Evolutionary conservation across 352 stramenopile genomes (phyloP), one percentile per base, ranked within the genome.

Genomic region (Globisporangium camurandrum): DNA sequence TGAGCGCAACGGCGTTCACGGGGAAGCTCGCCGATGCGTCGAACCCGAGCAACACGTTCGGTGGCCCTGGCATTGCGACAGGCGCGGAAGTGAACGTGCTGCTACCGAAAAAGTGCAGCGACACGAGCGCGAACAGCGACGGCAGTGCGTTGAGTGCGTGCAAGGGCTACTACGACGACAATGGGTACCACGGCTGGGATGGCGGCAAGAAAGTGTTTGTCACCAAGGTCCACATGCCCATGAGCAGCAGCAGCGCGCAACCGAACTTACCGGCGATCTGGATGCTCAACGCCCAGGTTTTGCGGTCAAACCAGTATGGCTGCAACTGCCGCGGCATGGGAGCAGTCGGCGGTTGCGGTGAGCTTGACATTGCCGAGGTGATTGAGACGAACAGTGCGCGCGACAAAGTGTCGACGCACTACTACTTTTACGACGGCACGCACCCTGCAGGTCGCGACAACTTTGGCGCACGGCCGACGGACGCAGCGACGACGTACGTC

Each of bases 41-140:
- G 11, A 57, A 81, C 54, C 59, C 69, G 34, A 63, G 52, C 5
- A 57, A 69, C 22, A 55, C 43, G 4, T 69, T 61, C 42, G 73
- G 64, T 4, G 78, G 78, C 14, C 65, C 71, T 0, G 80, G 78
- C 33, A 54, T 87, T 16, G 58, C 65, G 19, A 89, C 78, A 2
- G 78, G 75, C 51, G 77, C 69, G 3, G 78, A 87, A 28, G 71
- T 89, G 1, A 87, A 89, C 69, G 86, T 89, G 61, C 82, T 89
- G 75, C 71, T 65, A 4, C 51, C 41, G 30, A 75, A 64, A n/a
- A 79, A 73, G 56, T 86, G 72, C 44, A 61, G 36, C 1, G 63
- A 71, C 7, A n/a, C n/a, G n/a, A n/a, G n/a, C n/a, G n/a, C n/a
- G n/a, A n/a, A n/a, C n/a, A n/a, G n/a, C n/a, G 46, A 71, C 4